Base-by-base conservation (phyloP, 768 basidiomycete genomes). In the Boletus barrowsii region DNA sequence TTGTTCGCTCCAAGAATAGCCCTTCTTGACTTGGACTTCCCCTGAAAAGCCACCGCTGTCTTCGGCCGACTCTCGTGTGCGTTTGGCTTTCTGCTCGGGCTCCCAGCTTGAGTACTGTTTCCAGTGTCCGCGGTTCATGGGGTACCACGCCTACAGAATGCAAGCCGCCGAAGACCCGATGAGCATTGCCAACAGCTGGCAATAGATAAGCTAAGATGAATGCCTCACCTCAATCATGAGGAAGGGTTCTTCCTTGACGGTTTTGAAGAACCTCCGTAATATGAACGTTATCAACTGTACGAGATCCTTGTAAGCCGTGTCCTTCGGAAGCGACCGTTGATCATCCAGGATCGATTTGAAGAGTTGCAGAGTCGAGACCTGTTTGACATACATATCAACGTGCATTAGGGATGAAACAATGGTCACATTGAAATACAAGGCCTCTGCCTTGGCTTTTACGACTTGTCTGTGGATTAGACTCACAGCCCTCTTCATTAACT, bases 241-340 rank as follows among this genome's bases (percentile, higher is more conserved):
- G 74, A 98, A 90, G 0, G 90, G 79, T 57, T 97, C 88, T 58
- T 91, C 84, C 49, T 83, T 80, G 45, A 93, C 78, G 8, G 86
- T 82, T 69, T 97, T 98, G 84, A 99, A 98, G 78, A 98, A 98
- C 67, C 88, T 86, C 24, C 91, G 84, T 54, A 98, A 78, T 56
- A 98, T 78, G 72, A 81, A 99, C 63, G 85, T 89, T 74, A 98
- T 85, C 35, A 98, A 73, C 51, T 81, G 79, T 51, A 91, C 69
- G 45, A 98, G 83, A 71, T 98, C 97, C 62, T 88, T 88, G 75
- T 82, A 79, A 2, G 91, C 78, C 57, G 85, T 85, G 46, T 89
- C 87, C 49, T 82, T 83, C 53, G 94, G 92, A 52, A 93, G 76
- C 11, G 86, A 80, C 62, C 83, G 82, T 67, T 90, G 84, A 67